Evolutionary conservation across 139 green algal species (phyloP), one percentile per base, ranked within the genome.

Genomic region (Chlorella ohadii): DNA sequence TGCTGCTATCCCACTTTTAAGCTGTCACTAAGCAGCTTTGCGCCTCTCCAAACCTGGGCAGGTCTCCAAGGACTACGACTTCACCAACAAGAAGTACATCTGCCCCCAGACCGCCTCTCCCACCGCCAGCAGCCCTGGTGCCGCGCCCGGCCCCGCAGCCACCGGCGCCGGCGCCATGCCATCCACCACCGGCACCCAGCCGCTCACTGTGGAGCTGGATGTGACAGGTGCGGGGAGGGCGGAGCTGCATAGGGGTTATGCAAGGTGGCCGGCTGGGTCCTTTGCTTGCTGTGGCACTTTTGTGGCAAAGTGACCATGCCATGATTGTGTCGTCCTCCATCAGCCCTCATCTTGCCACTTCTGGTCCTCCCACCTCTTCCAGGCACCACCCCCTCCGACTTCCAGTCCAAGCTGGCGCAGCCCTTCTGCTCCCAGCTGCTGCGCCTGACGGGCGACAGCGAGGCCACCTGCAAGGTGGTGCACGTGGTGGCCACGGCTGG

Each of bases 381-480:
- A 56, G 76, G 59, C 57, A 61, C 76, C 76, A 44, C 76, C 57
- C 34, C 59, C 27, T 63, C 76, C 57, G 59, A 82, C 31, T 82
- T 82, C 57, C 23, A 36, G 34, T 63, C 36, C 36, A 72, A 38
- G 33, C 19, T n/a, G 57, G 59, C 57, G 11, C 34, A 72, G 22
- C 31, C 70, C 28, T 13, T 86, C 23, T 86, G 82, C 75, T 51
- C 47, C 12, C 64, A 74, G 61, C 74, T 86, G 63, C 47, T 82
- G 63, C 47, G 64, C 74, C 70, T 83, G 31, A 86, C 75, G 1
- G 70, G 70, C 71, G 82, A 86, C 55, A 19, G 55, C 33, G 25
- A 25, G 16, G 82, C 82, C 71, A 86, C 82, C 31, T 86, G 82
- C 82, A 74, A 34, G 28, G 55, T 86, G 20, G 51, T 72, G 7